Conservation (phyloP, 2,329 filamentous ascomycete species). For the Penicillium freii region DNA sequence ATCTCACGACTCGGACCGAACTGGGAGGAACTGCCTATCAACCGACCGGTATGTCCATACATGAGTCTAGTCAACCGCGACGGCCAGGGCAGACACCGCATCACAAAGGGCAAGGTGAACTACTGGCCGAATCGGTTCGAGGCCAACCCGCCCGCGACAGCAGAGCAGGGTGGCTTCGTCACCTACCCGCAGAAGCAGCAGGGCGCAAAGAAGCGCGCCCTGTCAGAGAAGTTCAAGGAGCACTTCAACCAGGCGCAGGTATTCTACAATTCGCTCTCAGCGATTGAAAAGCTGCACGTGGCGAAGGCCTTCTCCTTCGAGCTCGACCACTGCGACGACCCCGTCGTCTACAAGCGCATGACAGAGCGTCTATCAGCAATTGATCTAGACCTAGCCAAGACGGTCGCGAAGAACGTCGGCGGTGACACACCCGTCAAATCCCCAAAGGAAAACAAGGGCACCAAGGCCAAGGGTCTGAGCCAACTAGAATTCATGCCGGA, state of each 20-base stretch:
- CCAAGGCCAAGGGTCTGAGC: slow-evolving; percentile 59
- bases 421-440: slow-evolving; percentile 57
- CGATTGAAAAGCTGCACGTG: slow-evolving; percentile 37
- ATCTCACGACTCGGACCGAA: slow-evolving; percentile 69
- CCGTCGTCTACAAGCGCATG: slow-evolving; percentile 72
- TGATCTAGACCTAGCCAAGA: slow-evolving; percentile 65
- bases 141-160: slow-evolving; percentile 60
- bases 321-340: slow-evolving; percentile 64
- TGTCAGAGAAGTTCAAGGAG: slow-evolving; percentile 47
- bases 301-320: slow-evolving; percentile 41
- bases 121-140: slow-evolving; percentile 76
- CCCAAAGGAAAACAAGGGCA: slow-evolving; percentile 62
- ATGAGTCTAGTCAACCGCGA: slow-evolving; percentile 77
- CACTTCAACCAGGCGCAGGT: slow-evolving; percentile 39
- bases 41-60: slow-evolving; percentile 70
- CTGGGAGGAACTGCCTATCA: slow-evolving; percentile 75
- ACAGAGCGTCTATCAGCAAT: slow-evolving; percentile 68
- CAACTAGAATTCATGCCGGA: slow-evolving; percentile 66
- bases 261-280: slow-evolving; percentile 39
- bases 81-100: slow-evolving; percentile 68
- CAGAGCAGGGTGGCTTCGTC: slow-evolving; percentile 64
- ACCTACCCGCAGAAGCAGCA: slow-evolving; percentile 65
- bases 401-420: slow-evolving; percentile 71
- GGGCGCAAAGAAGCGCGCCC: slow-evolving; percentile 65
- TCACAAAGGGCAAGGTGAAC: slow-evolving; percentile 70